Evolutionary conservation across 2,329 filamentous ascomycete species (phyloP).

Genomic region (Pestalotiopsis sp.): DNA sequence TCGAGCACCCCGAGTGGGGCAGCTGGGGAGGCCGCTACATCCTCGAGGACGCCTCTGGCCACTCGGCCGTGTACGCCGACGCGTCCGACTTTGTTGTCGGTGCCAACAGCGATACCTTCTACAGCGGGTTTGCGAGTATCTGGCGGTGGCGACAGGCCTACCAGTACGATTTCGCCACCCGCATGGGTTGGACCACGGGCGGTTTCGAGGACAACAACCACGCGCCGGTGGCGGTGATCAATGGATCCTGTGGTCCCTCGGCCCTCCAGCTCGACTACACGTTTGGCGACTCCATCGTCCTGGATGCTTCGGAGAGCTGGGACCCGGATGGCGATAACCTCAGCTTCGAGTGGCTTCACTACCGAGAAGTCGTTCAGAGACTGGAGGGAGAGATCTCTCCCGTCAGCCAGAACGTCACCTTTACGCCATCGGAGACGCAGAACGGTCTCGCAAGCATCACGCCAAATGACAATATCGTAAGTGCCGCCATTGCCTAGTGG

Average conservation of each 20-base stretch:
- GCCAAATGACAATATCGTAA: not conserved
- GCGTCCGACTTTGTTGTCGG: not conserved
- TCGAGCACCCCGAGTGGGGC: constrained; percentile 41
- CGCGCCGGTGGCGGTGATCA: constrained; percentile 7
- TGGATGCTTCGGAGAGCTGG: constrained; percentile 3
- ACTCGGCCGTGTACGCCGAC: not conserved
- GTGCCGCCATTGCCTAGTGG: not conserved
- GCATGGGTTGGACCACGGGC: constrained; percentile 30
- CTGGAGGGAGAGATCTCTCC: not conserved
- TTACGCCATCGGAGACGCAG: not conserved
- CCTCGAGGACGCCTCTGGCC: constrained; percentile 23
- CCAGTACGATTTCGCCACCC: constrained; percentile 33
- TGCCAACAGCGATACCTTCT: not conserved
- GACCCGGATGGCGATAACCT: constrained; percentile 6
- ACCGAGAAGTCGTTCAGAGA: not conserved
- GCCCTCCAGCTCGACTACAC: not conserved
- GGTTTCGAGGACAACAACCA: constrained; percentile 16
- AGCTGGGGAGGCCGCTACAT: constrained; percentile 45
- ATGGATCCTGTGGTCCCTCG: not conserved
- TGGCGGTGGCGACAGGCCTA: constrained; percentile 33
- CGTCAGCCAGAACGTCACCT: not conserved
- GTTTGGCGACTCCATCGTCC: not conserved
- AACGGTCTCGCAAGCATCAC: not conserved
- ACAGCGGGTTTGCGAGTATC: constrained; percentile 25
- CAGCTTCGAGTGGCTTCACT: constrained; percentile 5